Evolutionary conservation across 1,284 basidiomycete genomes (phyloP).

Genomic region (Cutaneotrichosporon cavernicola): DNA sequence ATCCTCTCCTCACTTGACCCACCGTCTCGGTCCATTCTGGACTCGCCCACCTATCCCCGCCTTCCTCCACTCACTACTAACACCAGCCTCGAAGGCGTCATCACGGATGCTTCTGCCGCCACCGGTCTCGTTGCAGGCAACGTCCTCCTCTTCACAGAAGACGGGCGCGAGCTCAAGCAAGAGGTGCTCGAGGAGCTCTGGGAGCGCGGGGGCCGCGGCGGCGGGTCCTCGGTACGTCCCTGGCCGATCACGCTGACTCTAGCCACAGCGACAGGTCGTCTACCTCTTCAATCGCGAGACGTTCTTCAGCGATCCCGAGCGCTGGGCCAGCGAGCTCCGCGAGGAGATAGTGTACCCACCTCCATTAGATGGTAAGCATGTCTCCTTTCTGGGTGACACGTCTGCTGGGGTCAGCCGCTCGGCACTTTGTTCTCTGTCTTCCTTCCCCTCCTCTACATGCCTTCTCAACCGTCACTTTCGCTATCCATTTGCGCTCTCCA

Average conservation of each 20-base stretch:
- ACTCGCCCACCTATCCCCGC: not conserved
- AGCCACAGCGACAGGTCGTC: conserved; percentile 26
- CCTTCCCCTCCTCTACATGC: no score
- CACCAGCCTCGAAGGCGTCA: conserved; percentile 39
- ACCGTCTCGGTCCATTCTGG: not conserved
- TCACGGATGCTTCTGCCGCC: conserved; percentile 30
- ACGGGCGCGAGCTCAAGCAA: conserved; percentile 43
- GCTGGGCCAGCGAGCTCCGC: conserved; percentile 39
- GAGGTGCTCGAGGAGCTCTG: conserved; percentile 42
- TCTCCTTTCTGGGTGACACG: not conserved
- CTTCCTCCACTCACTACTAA: not conserved
- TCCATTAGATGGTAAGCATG: conserved; percentile 37
- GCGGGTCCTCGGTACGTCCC: conserved; percentile 28
- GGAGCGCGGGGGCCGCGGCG: conserved; percentile 43
- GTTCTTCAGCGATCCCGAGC: conserved; percentile 46
- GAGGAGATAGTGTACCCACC: conserved; percentile 45
- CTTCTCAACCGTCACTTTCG: not conserved
- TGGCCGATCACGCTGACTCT: not conserved
- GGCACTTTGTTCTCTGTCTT: not conserved
- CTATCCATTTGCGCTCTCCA: conserved; percentile 3
- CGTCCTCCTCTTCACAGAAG: conserved; percentile 47
- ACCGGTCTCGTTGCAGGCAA: conserved; percentile 36
- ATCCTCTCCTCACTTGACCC: not conserved
- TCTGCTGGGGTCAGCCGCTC: not conserved
- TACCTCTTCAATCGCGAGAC: conserved; percentile 49